Base-by-base conservation (phyloP, 352 stramenopile genomes). In the Globisporangium rhizosaccharum region DNA sequence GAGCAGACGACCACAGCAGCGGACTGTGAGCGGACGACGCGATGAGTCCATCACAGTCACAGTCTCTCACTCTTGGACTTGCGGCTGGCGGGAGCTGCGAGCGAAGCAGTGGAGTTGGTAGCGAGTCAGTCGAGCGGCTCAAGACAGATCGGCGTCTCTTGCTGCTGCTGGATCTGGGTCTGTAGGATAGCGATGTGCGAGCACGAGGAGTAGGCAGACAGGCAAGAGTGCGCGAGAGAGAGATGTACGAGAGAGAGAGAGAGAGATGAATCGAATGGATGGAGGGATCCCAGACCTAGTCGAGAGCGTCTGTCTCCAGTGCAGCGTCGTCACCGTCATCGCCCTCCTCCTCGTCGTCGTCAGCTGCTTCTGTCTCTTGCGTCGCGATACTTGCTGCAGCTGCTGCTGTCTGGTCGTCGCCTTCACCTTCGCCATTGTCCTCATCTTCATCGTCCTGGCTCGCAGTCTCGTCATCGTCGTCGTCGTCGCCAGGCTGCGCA, bases 381-480 rank as follows among this genome's bases (percentile, higher is more conserved):
- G 15, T 14, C 14, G 15, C 42, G n/a, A 7, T 23, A 47, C 33
- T 39, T 39, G 33, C 33, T 9, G 33, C 42, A 9, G 42, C 15
- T 2, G 42, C 9, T 47, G 15, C 8, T n/a, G 15, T 47, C 42
- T 47, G 41, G 3, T 46, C 41, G 41, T 33, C 28, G 2, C 18
- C 41, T 3, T 15, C 68, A 64, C 68, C 67, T 33, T 74, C 63
- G 50, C 64, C 65, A 70, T 72, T 65, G 46, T 55, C 62, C 59
- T 61, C 57, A 36, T 60, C 57, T 48, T 73, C 71, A 14, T 66
- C 59, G 39, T 62, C 53, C 25, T 73, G 45, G 53, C 50, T 20
- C 18, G 4, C 47, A 37, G n/a, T 26, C 6, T 67, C 61, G 12
- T 78, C 53, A 1, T 65, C 64, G 33, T 51, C 56, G 44, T 75